Base-by-base conservation (phyloP, 345 rosid genomes). In the Atalantia buxifolia region DNA sequence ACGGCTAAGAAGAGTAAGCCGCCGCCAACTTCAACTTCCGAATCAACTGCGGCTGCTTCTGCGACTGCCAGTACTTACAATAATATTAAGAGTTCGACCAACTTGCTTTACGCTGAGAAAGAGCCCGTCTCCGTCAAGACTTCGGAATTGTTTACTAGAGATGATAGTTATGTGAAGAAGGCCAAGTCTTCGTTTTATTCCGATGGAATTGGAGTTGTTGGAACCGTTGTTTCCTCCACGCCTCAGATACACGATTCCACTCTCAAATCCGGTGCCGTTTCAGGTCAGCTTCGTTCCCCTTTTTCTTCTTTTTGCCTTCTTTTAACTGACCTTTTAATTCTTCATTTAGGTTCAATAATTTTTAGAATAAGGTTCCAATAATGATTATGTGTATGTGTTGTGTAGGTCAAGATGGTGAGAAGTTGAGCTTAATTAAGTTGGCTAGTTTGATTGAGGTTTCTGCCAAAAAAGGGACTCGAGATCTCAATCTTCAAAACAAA, bases 391-490 rank as follows among this genome's bases (percentile, higher is more conserved):
- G 12, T 19, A 28, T 75, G 6, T 64, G 40, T 66, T 73, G 66
- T 85, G 84, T 77, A 96, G 99, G 92, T 64, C 84, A 86, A 82
- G 94, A 87, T 71, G 93, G 88, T 65, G 98, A 87, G 18, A 92
- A 90, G 80, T 75, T 94, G 82, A 96, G 94, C 83, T 86, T 96
- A 59, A 96, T 96, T 74, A 96, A 96, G 84, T 92, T 96, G 66
- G 97, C 97, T 62, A 94, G 95, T 85, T 83, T 94, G 80, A 92
- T 96, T 77, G 99, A 96, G 78, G 93, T 89, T 38, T 94, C 94
- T 1, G 82, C 94, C 6, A 96, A 92, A 89, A 96, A 92, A 83
- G 94, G 93, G 78, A 89, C 92, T 1, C 85, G 82, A 64, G 98
- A 94, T 81, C 91, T 96, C 79, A 89, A 90, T 78, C 94, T 96